phyloP scores from a whole-genome alignment of 768 basidiomycete species.

The Trametes cingulata region DNA sequence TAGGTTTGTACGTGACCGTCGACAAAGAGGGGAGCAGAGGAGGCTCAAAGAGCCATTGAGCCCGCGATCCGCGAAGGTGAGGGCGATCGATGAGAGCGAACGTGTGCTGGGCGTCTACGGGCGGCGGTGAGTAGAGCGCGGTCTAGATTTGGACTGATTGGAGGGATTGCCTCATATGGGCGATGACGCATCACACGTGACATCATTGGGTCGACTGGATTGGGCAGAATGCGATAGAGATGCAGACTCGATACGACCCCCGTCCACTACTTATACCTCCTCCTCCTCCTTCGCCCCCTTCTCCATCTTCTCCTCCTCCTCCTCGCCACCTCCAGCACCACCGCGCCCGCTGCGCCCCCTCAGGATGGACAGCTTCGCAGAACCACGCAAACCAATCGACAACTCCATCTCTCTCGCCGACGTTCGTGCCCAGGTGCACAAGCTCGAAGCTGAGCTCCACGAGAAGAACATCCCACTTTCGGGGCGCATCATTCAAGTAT shows the following conservation, averaged over 20 bases:
- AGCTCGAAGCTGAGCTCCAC: constrained; percentile 72
- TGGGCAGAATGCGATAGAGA: constrained; percentile 18
- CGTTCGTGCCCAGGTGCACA: constrained; percentile 69
- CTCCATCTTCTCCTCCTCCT: not conserved
- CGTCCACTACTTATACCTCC: constrained; percentile 1
- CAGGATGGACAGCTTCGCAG: constrained; percentile 71
- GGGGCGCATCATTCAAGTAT: constrained; percentile 90
- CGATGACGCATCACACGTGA: constrained; percentile 20
- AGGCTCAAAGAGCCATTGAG: not conserved
- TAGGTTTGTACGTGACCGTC: not conserved
- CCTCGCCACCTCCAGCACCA: not conserved
- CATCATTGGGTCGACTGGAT: constrained; percentile 12
- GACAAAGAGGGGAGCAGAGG: not conserved
- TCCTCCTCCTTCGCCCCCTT: not conserved
- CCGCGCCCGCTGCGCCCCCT: too few relatives aligned
- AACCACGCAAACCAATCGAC: constrained; percentile 43
- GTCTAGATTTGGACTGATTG: constrained; percentile 16
- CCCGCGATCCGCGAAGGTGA: not conserved
- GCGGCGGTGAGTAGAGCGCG: constrained; percentile 16
- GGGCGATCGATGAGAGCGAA: constrained; percentile 4
- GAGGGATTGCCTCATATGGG: not conserved
- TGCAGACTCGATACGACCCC: constrained; percentile 10
- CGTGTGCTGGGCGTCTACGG: constrained; percentile 1
- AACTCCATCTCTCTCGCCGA: constrained; percentile 64
- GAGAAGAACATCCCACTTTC: constrained; percentile 73